Evolutionary conservation across 2,329 filamentous ascomycete genomes (phyloP).

Genomic region (Capronia epimyces): DNA sequence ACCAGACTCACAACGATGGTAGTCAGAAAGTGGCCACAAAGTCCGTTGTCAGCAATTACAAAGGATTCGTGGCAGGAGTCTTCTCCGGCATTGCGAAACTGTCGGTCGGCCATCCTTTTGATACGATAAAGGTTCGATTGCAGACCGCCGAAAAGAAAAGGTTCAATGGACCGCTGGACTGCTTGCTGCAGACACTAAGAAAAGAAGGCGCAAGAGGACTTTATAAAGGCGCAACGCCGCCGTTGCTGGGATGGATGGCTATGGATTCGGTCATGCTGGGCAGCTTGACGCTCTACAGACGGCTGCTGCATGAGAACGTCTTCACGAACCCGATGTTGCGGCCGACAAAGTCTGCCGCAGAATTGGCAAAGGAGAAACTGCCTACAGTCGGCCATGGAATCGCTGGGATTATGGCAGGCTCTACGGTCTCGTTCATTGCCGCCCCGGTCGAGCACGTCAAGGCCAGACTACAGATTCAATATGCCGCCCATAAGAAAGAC

Average conservation of each 20-base stretch:
- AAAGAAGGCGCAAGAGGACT: slow-evolving; percentile 79
- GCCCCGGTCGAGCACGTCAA: slow-evolving; percentile 95
- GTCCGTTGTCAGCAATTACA: slow-evolving; percentile 57
- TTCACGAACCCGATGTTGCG: slow-evolving; percentile 55
- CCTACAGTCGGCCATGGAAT: slow-evolving; percentile 77
- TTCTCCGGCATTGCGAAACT: slow-evolving; percentile 92
- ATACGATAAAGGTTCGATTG: slow-evolving; percentile 92
- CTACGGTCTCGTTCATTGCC: slow-evolving; percentile 86
- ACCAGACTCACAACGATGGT: neutral
- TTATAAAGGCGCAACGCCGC: slow-evolving; percentile 92
- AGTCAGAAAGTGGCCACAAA: slow-evolving; percentile 3
- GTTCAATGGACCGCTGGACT: slow-evolving; percentile 82
- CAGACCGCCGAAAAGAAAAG: slow-evolving; percentile 74
- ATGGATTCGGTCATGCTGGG: slow-evolving; percentile 94
- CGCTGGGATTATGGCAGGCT: slow-evolving; percentile 79
- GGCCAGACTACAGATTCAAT: slow-evolving; percentile 89
- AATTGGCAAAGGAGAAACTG: slow-evolving; percentile 40
- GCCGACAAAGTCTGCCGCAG: slow-evolving; percentile 30
- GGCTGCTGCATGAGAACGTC: slow-evolving; percentile 71
- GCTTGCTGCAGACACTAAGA: slow-evolving; percentile 73
- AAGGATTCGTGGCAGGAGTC: slow-evolving; percentile 94
- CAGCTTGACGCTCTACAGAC: slow-evolving; percentile 82
- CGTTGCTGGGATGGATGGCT: slow-evolving; percentile 94
- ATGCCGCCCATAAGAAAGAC: slow-evolving; percentile 70
- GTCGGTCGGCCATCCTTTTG: slow-evolving; percentile 58